Conservation (phyloP, 345 rosid genomes). For the Adansonia digitata region DNA sequence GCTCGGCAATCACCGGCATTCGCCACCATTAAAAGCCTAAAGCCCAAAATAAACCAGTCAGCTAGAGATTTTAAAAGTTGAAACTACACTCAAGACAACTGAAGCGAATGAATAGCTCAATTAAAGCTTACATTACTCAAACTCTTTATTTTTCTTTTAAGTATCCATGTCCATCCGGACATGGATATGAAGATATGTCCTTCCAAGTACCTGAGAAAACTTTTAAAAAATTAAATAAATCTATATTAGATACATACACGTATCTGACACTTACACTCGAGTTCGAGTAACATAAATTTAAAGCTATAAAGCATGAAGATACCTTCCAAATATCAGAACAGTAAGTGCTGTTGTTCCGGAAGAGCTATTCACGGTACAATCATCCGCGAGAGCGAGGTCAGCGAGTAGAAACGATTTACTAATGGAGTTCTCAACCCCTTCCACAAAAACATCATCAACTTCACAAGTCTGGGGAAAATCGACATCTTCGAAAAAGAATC, state of each 20-base stretch:
- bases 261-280: no score
- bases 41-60: neutral
- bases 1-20: conserved; percentile 91
- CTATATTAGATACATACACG: no score
- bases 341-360: conserved; percentile 83
- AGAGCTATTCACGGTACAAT: conserved; percentile 48
- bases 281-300: no score
- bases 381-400: conserved; percentile 67
- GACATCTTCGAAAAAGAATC: conserved; percentile 51
- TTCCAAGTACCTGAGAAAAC: no score
- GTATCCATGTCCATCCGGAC: no score
- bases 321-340: conserved; percentile 68
- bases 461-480: conserved; percentile 49
- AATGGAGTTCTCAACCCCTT: conserved; percentile 50
- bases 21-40: conserved; percentile 70
- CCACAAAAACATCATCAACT: conserved; percentile 37
- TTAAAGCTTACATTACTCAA: no score
- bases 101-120: neutral
- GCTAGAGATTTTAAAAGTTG: neutral
- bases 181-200: no score
- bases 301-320: conserved; percentile 8
- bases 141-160: no score
- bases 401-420: conserved; percentile 60
- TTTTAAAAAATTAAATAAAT: no score
- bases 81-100: neutral